These are phyloP conservation scores for Metschnikowia amazonensis DNA, from an alignment of 805 yeast species.

Conservation along the genomic window DNA sequence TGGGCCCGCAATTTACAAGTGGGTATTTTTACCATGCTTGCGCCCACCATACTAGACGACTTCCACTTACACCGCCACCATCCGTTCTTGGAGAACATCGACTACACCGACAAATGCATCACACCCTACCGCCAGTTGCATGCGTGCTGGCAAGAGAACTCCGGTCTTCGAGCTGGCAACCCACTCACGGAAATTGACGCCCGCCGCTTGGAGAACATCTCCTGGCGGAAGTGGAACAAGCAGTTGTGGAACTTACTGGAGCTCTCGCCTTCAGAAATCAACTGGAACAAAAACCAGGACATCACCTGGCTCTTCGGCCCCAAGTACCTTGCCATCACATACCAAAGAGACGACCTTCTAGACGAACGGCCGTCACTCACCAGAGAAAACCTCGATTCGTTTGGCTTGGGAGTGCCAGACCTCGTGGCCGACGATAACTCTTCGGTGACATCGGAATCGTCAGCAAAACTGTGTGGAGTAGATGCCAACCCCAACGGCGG, in stretches of 20 bases:
- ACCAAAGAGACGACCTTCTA: not conserved
- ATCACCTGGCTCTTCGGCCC: constrained; percentile 57
- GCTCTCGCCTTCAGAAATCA: constrained; percentile 42
- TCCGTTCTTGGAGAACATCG: constrained; percentile 25
- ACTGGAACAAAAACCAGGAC: constrained; percentile 54
- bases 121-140: constrained; percentile 19
- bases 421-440: constrained; percentile 13
- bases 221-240: constrained; percentile 41
- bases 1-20: not conserved
- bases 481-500: constrained; percentile 12
- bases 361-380: no score
- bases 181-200: constrained; percentile 20
- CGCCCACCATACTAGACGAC: constrained; percentile 14
- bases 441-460: constrained; percentile 10
- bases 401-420: constrained; percentile 4
- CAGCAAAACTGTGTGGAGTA: constrained; percentile 6
- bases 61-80: constrained; percentile 7
- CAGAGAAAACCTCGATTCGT: constrained; percentile 5
- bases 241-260: constrained; percentile 26
- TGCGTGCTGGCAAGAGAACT: constrained; percentile 26
- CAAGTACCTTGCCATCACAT: constrained; percentile 17
- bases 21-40: constrained; percentile 2
- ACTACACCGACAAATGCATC: constrained; percentile 23
- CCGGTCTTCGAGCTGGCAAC: constrained; percentile 17
- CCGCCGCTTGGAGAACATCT: constrained; percentile 31